phyloP scores from a whole-genome alignment of 352 stramenopile genomes.

The Globisporangium apiculatum region DNA sequence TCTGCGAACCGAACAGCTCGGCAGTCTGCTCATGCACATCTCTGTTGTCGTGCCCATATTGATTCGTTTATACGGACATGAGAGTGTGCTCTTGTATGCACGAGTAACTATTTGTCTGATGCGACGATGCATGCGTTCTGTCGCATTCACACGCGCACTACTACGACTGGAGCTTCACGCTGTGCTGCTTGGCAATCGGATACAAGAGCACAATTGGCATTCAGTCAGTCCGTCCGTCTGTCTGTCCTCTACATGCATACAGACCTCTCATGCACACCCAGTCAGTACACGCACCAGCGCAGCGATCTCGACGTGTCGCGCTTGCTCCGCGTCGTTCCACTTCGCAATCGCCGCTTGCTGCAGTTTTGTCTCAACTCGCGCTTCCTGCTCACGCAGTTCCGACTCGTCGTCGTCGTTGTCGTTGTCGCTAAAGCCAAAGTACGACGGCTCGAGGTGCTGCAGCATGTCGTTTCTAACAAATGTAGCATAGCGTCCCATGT shows the following conservation, averaged over 20 bases:
- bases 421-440: slow-evolving; percentile 71
- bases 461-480: slow-evolving; percentile 73
- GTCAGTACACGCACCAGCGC: slow-evolving; percentile 19
- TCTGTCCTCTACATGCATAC: not conserved
- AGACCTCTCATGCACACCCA: not conserved
- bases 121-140: not conserved
- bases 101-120: too few relatives aligned
- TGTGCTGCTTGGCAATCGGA: slow-evolving; percentile 2
- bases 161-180: slow-evolving; percentile 13
- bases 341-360: slow-evolving; percentile 40
- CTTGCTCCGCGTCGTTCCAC: slow-evolving; percentile 44
- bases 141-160: not conserved
- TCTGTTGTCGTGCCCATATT: too few relatives aligned
- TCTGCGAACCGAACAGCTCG: too few relatives aligned
- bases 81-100: too few relatives aligned
- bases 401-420: slow-evolving; percentile 35
- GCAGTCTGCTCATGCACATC: too few relatives aligned
- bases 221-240: not conserved
- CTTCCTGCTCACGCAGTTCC: slow-evolving; percentile 36
- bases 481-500: not conserved
- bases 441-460: slow-evolving; percentile 85
- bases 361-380: slow-evolving; percentile 32
- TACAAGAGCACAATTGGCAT: too few relatives aligned
- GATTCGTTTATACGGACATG: too few relatives aligned
- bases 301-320: slow-evolving; percentile 29